Evolutionary conservation across 768 basidiomycete genomes (phyloP).

Genomic region (Leccinum rimulosum): DNA sequence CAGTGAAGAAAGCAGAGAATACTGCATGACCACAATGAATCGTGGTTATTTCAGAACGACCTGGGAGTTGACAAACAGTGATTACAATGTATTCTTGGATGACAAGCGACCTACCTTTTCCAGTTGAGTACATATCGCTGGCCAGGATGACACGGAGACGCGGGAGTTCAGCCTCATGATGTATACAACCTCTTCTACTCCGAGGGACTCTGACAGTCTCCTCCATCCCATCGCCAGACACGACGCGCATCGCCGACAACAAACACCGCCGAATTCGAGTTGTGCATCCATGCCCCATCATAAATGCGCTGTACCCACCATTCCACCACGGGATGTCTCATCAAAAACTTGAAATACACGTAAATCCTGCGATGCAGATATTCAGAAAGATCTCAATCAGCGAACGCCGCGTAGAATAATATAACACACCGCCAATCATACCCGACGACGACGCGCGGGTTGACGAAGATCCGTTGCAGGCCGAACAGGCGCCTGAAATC

Average conservation of each 20-base stretch:
- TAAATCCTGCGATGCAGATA: conserved; percentile 24
- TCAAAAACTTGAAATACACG: conserved; percentile 34
- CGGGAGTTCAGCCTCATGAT: too few relatives aligned
- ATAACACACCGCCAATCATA: conserved; percentile 35
- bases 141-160: too few relatives aligned
- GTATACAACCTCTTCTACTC: too few relatives aligned
- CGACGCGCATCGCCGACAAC: conserved; percentile 34
- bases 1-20: too few relatives aligned
- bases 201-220: conserved; percentile 18
- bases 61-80: too few relatives aligned
- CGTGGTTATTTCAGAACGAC: too few relatives aligned
- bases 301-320: conserved; percentile 42
- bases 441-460: conserved; percentile 38
- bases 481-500: conserved; percentile 39
- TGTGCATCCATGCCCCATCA: conserved; percentile 37
- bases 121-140: too few relatives aligned
- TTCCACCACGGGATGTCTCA: conserved; percentile 37
- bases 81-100: too few relatives aligned
- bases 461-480: conserved; percentile 36
- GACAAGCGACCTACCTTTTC: too few relatives aligned
- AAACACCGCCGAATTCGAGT: conserved; percentile 20
- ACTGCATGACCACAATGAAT: too few relatives aligned
- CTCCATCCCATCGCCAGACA: conserved; percentile 22
- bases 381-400: too few relatives aligned
- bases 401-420: too few relatives aligned